These are phyloP conservation scores for Henckelia pumila DNA, from an alignment of 257 asterid genomes.

Conservation along the genomic window DNA sequence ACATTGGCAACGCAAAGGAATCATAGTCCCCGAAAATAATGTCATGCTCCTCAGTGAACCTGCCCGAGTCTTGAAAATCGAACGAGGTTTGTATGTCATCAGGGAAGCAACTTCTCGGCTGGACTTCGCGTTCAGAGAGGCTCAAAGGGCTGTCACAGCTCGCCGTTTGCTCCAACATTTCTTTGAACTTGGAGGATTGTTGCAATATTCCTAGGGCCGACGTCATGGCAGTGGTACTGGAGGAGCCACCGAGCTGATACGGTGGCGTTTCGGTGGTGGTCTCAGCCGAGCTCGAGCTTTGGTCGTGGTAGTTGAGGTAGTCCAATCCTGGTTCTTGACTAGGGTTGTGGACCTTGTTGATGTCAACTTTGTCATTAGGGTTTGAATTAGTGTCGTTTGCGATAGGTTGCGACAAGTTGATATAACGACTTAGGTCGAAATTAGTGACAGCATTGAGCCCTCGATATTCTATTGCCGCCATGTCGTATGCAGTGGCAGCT, in stretches of 20 bases:
- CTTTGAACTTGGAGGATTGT: constrained; percentile 64
- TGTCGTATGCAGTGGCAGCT: constrained; percentile 93
- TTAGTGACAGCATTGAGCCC: constrained; percentile 93
- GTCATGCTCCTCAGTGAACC: constrained; percentile 61
- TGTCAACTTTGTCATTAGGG: constrained; percentile 21
- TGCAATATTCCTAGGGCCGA: constrained; percentile 57
- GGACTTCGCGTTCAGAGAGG: constrained; percentile 39
- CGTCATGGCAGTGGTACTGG: constrained; percentile 31
- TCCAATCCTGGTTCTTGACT: constrained; percentile 27
- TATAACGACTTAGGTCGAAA: constrained; percentile 83
- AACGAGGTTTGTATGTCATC: constrained; percentile 91
- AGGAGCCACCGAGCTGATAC: constrained; percentile 4
- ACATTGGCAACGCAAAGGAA: constrained; percentile 52
- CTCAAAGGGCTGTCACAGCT: constrained; percentile 31
- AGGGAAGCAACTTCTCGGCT: constrained; percentile 69
- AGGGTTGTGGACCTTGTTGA: constrained; percentile 25
- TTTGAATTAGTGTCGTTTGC: constrained; percentile 28
- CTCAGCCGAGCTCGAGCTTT: constrained; percentile 30
- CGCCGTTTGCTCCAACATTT: constrained; percentile 51
- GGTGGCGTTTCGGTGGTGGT: constrained; percentile 27
- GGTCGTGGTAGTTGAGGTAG: constrained; percentile 32
- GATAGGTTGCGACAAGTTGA: constrained; percentile 45
- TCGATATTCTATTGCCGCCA: constrained; percentile 93
- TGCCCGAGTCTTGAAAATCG: constrained; percentile 66
- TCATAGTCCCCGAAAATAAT: constrained; percentile 56